Percentiles rank a stretch among this genome's conserved stretches.
Evolutionary conservation across 2,329 filamentous ascomycete species (phyloP).

Genomic region (Curvularia sp.): DNA sequence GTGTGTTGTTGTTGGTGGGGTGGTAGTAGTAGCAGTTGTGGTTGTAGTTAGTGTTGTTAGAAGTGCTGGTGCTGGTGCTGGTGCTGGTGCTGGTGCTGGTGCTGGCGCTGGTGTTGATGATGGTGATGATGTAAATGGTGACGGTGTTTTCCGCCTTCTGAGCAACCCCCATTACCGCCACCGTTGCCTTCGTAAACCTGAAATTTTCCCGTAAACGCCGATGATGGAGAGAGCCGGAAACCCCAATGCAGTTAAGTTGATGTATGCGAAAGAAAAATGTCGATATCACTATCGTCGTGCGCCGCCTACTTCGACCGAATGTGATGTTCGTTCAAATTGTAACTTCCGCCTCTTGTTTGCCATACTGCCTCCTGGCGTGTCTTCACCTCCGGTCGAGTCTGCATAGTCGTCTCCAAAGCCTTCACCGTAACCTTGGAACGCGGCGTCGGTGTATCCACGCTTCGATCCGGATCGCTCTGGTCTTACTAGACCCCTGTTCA

Average conservation of each 20-base stretch:
- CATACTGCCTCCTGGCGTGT: slow-evolving; percentile 55
- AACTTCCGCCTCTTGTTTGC: slow-evolving; percentile 45
- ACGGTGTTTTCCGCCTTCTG: slow-evolving; percentile 2
- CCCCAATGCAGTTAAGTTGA: slow-evolving; percentile 21
- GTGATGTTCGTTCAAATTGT: slow-evolving; percentile 45
- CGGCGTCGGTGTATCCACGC: slow-evolving; percentile 76
- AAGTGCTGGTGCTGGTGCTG: slow-evolving; percentile 4
- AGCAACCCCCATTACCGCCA: slow-evolving; percentile 1
- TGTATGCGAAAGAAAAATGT: slow-evolving; percentile 19
- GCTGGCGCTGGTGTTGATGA: slow-evolving; percentile 5
- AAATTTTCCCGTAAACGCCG: slow-evolving; percentile 18
- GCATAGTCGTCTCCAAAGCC: slow-evolving; percentile 72
- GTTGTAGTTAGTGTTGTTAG: background rate
- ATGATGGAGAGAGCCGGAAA: slow-evolving; percentile 12
- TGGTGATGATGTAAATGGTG: slow-evolving; percentile 2
- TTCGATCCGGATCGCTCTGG: slow-evolving; percentile 74
- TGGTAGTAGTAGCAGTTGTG: slow-evolving; percentile 1
- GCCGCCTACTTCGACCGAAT: slow-evolving; percentile 47
- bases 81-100: slow-evolving; percentile 6
- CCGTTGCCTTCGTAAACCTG: slow-evolving; percentile 17
- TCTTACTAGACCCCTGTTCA: slow-evolving; percentile 58
- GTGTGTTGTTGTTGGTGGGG: slow-evolving; percentile 5
- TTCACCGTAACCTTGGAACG: slow-evolving; percentile 77
- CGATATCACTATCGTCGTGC: slow-evolving; percentile 40
- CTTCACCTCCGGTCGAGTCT: slow-evolving; percentile 75